These are phyloP conservation scores for Fraxinus sp. DNA, from an alignment of 305 asterid genomes.

Conservation along the genomic window DNA sequence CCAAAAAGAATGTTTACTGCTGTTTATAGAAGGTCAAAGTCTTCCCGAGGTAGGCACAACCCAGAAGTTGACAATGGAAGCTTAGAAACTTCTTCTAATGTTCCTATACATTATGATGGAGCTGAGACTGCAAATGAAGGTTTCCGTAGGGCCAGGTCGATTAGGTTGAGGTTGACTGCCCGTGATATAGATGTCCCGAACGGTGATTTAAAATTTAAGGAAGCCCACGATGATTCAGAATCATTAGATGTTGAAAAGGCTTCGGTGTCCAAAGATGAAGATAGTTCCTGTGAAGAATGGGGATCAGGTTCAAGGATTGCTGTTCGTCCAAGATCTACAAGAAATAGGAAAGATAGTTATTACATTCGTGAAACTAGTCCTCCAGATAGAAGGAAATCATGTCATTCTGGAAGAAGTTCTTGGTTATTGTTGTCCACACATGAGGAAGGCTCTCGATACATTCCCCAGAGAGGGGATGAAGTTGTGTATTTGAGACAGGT, in stretches of 20 bases:
- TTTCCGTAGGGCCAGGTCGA: constrained; percentile 69
- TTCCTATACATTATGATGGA: constrained; percentile 42
- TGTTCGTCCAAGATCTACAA: constrained; percentile 66
- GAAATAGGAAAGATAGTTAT: constrained; percentile 63
- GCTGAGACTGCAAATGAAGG: constrained; percentile 51
- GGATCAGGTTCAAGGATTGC: constrained; percentile 45
- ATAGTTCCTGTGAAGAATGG: constrained; percentile 51
- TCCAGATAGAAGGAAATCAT: constrained; percentile 52
- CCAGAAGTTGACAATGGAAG: constrained; percentile 43
- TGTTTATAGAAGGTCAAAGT: constrained; percentile 78
- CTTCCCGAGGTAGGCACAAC: constrained; percentile 51
- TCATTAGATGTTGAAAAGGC: constrained; percentile 47
- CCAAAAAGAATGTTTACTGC: constrained; percentile 67
- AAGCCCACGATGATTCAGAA: constrained; percentile 47
- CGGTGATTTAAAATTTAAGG: constrained; percentile 41
- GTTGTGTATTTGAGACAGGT: constrained; percentile 93
- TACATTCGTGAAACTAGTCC: constrained; percentile 56
- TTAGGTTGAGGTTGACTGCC: constrained; percentile 51
- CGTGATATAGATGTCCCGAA: constrained; percentile 41
- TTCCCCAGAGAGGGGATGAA: constrained; percentile 86
- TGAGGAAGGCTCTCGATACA: constrained; percentile 85
- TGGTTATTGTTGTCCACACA: constrained; percentile 86
- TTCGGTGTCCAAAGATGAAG: constrained; percentile 51
- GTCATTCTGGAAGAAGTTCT: constrained; percentile 61
- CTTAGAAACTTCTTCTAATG: constrained; percentile 63